Base-by-base conservation (phyloP, 352 stramenopile genomes). In the Globisporangium cystogenes region DNA sequence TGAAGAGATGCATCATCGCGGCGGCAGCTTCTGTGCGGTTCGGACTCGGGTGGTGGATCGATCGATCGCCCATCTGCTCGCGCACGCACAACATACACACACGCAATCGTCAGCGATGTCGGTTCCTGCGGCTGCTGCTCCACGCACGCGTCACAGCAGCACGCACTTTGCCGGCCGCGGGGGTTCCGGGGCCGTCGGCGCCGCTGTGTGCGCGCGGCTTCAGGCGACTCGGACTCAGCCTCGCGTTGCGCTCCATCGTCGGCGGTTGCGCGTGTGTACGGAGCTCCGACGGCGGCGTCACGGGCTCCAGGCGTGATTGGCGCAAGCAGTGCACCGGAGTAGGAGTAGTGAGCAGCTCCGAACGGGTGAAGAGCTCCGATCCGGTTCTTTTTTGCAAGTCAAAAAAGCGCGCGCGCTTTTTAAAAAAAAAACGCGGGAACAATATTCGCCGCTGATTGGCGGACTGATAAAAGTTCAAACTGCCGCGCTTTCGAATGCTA, bases 1-100 rank as follows among this genome's bases (percentile, higher is more conserved):
- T 65, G 40, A 92, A 72, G 16, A 92, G 48, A 55, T 88, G 70
- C 78, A 92, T 85, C 81, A 92, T 92, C 21, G 81, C 81, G 1
- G 78, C 73, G 3, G 81, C 81, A 16, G 81, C 81, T 56, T 92
- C 81, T 0, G 78, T 90, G 45, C 81, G 74, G 51, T 90, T 92
- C 21, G 81, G 81, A 60, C 78, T 90, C 23, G 81, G 81, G 53
- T 90, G 72, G 44, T 79, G 74, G 7, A 86, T 68, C n/a, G 67
- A 62, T 16, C 60, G 71, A 20, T 73, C 61, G 1, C 18, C 37
- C 23, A 54, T 15, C 61, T 66, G 21, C 11, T 20, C 6, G 20
- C 3, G 15, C n/a, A n/a, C n/a, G 18, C 23, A 37, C 2, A 8
- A 23, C 23, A 37, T 2, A 8, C 21, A 47, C 7, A 7, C 33